Evolutionary conservation across 768 basidiomycete species (phyloP).

Genomic region (Tricholomella constricta): DNA sequence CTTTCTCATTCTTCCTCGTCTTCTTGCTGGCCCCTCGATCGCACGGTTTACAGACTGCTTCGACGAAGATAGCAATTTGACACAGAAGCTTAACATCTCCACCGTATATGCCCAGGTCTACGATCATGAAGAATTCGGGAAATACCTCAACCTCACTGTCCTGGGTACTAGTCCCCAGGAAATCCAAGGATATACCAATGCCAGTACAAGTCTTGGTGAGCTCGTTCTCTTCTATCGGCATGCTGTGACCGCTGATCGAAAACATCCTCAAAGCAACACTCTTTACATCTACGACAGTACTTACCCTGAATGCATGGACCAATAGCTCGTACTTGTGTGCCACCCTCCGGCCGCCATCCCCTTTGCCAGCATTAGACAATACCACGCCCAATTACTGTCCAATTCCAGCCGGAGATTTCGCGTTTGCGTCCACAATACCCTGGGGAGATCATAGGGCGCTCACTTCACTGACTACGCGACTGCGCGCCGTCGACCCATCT

Average conservation of each 20-base stretch:
- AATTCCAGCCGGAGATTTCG: slow-evolving; percentile 75
- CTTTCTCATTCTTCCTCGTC: slow-evolving; percentile 24
- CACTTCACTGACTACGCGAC: slow-evolving; percentile 79
- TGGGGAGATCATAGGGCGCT: slow-evolving; percentile 68
- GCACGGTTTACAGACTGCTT: slow-evolving; percentile 74
- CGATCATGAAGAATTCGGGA: slow-evolving; percentile 40
- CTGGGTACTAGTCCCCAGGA: slow-evolving; percentile 62
- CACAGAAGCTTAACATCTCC: slow-evolving; percentile 64
- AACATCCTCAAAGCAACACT: slow-evolving; percentile 64
- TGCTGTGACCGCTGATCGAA: slow-evolving; percentile 15
- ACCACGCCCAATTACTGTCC: slow-evolving; percentile 66
- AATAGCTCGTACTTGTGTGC: slow-evolving; percentile 78
- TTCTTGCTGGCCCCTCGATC: slow-evolving; percentile 58
- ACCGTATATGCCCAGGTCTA: slow-evolving; percentile 75
- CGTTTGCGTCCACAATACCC: slow-evolving; percentile 73
- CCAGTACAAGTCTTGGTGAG: slow-evolving; percentile 68
- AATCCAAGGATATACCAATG: slow-evolving; percentile 61
- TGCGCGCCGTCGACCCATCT: slow-evolving; percentile 88
- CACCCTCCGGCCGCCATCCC: slow-evolving; percentile 76
- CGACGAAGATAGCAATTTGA: slow-evolving; percentile 38
- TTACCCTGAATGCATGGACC: slow-evolving; percentile 74
- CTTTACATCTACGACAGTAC: slow-evolving; percentile 78
- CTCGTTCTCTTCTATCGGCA: slow-evolving; percentile 18
- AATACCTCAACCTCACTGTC: slow-evolving; percentile 69
- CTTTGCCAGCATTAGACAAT: slow-evolving; percentile 52